These are phyloP conservation scores for Magnaporthales sp. DNA, from an alignment of 2,329 filamentous ascomycete species.

Conservation along the genomic window DNA sequence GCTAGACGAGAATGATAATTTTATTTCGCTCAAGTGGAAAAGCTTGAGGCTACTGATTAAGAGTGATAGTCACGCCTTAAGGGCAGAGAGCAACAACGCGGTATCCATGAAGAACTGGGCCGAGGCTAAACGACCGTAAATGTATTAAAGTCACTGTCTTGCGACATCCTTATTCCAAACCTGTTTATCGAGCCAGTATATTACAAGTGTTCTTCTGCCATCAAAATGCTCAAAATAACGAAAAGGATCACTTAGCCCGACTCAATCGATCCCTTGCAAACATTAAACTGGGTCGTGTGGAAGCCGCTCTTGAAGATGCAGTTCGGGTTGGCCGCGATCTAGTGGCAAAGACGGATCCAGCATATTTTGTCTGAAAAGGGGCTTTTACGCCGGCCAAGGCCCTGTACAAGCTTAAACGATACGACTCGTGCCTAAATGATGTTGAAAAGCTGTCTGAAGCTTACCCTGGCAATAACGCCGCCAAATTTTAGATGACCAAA, in stretches of 20 bases:
- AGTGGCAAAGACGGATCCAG: not conserved
- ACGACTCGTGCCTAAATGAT: conserved; percentile 23
- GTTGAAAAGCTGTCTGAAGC: conserved; percentile 21
- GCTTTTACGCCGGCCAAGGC: conserved; percentile 33
- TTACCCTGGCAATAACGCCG: conserved; percentile 25
- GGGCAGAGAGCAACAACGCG: conserved; percentile 24
- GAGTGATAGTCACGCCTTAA: conserved; percentile 13
- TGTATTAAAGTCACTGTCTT: not conserved
- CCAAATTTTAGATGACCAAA: conserved; percentile 20
- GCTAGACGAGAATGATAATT: conserved; percentile 24
- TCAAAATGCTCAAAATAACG: conserved; percentile 20
- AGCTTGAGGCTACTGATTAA: not conserved
- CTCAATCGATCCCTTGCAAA: conserved; percentile 27
- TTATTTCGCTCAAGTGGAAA: conserved; percentile 29
- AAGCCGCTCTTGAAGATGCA: conserved; percentile 22
- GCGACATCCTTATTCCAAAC: conserved; percentile 4
- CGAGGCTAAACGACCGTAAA: conserved; percentile 22
- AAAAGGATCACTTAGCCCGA: conserved; percentile 24
- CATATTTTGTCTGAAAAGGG: conserved; percentile 28
- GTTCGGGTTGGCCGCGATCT: conserved; percentile 5
- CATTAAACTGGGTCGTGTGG: conserved; percentile 19
- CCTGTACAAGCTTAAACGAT: conserved; percentile 32
- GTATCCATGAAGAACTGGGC: conserved; percentile 19
- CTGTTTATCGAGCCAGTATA: not conserved
- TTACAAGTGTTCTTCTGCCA: conserved; percentile 27